Evolutionary conservation across 1,139 yeast genomes (phyloP).

Genomic region (Saccharomyces uvarum): DNA sequence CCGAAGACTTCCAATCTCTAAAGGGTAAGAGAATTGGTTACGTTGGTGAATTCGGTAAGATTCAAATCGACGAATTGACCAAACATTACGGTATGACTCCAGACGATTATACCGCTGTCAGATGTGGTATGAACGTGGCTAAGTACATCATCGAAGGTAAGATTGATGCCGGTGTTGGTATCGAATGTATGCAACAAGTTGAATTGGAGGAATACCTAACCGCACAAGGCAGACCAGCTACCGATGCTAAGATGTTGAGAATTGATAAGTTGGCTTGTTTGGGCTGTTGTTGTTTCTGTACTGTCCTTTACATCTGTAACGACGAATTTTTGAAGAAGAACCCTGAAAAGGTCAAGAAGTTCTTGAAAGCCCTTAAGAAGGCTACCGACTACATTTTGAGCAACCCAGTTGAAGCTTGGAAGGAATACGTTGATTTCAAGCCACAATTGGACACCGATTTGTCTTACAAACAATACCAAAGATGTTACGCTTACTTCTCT

Average conservation of each 20-base stretch:
- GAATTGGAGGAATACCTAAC: conserved; percentile 47
- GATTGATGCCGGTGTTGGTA: conserved; percentile 53
- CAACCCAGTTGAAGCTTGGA: conserved; percentile 42
- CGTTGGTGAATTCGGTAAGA: conserved; percentile 55
- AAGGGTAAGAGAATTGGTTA: conserved; percentile 50
- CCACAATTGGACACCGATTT: conserved; percentile 40
- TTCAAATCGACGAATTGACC: conserved; percentile 50
- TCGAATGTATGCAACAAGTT: conserved; percentile 53
- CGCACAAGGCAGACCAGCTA: conserved; percentile 39
- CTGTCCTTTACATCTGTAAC: conserved; percentile 48
- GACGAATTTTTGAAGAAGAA: conserved; percentile 44
- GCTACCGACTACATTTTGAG: conserved; percentile 44
- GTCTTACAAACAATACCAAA: conserved; percentile 43
- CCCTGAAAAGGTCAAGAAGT: conserved; percentile 41
- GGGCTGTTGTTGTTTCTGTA: conserved; percentile 56
- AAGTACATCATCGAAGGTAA: conserved; percentile 48
- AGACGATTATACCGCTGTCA: conserved; percentile 49
- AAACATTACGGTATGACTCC: conserved; percentile 51
- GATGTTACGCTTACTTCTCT: conserved; percentile 50
- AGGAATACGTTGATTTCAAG: conserved; percentile 42
- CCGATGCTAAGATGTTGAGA: conserved; percentile 49
- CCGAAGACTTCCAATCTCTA: conserved; percentile 44
- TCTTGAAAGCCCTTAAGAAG: conserved; percentile 43
- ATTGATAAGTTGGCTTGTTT: conserved; percentile 51
- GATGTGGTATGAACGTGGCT: conserved; percentile 57